Percentiles rank a stretch among this genome's conserved stretches.
Conservation (phyloP, 306 rosid genomes). For the Dalbergia oliveri region DNA sequence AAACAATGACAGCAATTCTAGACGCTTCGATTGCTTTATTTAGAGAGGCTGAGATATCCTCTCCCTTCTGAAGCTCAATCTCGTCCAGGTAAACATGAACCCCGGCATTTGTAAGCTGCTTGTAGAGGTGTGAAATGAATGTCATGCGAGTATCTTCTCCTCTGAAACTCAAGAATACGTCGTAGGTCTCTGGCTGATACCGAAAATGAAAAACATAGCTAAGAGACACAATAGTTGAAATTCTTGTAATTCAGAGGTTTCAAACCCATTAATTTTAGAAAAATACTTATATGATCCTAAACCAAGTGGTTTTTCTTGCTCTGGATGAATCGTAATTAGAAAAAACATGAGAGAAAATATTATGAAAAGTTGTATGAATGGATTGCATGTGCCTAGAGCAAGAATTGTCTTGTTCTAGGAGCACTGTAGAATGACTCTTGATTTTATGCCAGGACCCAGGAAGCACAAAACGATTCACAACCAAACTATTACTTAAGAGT, state of each 20-base stretch:
- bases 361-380: too few relatives aligned
- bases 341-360: too few relatives aligned
- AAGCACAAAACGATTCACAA: not conserved
- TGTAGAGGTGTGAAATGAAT: not conserved
- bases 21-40: not conserved
- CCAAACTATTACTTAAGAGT: not conserved
- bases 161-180: conserved; percentile 30
- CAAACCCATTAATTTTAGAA: not conserved
- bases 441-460: not conserved
- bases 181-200: not conserved
- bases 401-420: too few relatives aligned
- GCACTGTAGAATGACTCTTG: too few relatives aligned
- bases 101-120: not conserved
- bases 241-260: not conserved
- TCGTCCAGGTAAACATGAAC: conserved; percentile 2
- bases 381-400: too few relatives aligned
- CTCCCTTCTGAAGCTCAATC: not conserved
- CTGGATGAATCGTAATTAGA: too few relatives aligned
- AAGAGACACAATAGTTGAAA: not conserved
- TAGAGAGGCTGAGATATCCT: not conserved
- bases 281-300: too few relatives aligned
- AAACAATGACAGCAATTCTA: not conserved
- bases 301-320: too few relatives aligned
- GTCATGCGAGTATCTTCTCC: not conserved
- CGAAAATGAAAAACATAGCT: not conserved